Conservation (phyloP, 192 early-diverging fungal genomes). For the Backusella mclennaniae region DNA sequence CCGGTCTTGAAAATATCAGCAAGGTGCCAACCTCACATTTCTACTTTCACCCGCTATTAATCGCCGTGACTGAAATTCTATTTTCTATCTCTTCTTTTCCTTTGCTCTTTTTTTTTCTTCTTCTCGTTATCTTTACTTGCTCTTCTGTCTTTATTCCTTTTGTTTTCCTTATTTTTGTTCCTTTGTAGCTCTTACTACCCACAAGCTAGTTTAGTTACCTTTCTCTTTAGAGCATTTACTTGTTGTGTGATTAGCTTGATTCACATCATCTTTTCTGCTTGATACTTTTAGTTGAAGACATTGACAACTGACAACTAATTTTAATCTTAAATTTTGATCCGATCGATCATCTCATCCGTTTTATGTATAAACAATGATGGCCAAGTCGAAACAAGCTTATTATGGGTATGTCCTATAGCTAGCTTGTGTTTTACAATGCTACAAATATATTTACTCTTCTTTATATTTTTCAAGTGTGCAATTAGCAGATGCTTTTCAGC, state of each 20-base stretch:
- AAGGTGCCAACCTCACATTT: background rate
- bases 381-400: background rate
- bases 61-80: conserved; percentile 4
- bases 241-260: conserved; percentile 1
- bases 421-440: background rate
- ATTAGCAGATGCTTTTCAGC: background rate
- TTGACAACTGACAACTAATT: conserved; percentile 3
- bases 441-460: background rate
- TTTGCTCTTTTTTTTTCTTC: background rate
- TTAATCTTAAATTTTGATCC: background rate
- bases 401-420: conserved; percentile 3
- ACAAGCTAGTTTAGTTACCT: background rate
- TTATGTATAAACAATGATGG: conserved; percentile 1
- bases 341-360: background rate
- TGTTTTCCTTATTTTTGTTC: background rate
- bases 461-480: background rate
- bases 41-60: background rate
- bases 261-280: background rate
- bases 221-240: background rate
- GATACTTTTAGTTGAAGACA: background rate
- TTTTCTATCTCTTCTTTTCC: background rate
- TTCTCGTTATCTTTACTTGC: background rate
- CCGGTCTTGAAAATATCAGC: conserved; percentile 6
- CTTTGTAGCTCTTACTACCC: background rate
- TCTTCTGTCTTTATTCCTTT: background rate